phyloP scores from a whole-genome alignment of 768 basidiomycete genomes.

The Cystoderma amianthinum region DNA sequence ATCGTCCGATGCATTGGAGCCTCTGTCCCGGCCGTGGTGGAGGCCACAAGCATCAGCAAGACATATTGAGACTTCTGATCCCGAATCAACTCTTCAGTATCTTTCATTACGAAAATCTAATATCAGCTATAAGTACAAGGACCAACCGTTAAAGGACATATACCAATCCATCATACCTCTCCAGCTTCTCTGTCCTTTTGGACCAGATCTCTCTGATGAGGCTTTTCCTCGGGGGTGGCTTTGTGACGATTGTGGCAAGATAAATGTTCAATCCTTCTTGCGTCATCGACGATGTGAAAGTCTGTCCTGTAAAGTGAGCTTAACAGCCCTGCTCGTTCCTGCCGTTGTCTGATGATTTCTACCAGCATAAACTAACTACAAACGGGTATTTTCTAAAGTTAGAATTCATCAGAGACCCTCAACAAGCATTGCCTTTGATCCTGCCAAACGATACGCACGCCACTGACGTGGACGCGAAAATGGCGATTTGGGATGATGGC shows the following conservation, averaged over 20 bases:
- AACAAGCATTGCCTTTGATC: constrained; percentile 20
- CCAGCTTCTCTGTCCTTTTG: constrained; percentile 20
- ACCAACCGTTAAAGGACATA: too few species aligned
- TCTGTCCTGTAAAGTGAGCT: constrained; percentile 28
- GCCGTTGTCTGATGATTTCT: background rate
- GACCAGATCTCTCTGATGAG: constrained; percentile 18
- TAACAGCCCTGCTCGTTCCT: background rate
- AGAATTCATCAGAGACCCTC: constrained; percentile 24
- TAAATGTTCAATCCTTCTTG: constrained; percentile 38
- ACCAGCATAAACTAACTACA: constrained; percentile 10
- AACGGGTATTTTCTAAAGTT: constrained; percentile 20
- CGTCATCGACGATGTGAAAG: constrained; percentile 41
- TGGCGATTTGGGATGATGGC: constrained; percentile 19
- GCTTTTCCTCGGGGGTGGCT: constrained; percentile 41
- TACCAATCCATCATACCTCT: too few species aligned
- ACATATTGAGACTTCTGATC: too few species aligned
- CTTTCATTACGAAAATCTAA: too few species aligned
- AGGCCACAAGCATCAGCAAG: too few species aligned
- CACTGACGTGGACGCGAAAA: constrained; percentile 7
- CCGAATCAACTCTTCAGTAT: constrained; percentile 11
- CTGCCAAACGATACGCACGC: constrained; percentile 24
- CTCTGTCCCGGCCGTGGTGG: too few species aligned
- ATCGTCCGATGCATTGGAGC: constrained; percentile 3
- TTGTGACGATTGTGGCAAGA: constrained; percentile 37
- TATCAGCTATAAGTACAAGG: too few species aligned